phyloP scores from a whole-genome alignment of 2,329 filamentous ascomycete genomes.

The Hypoxylon sp. region DNA sequence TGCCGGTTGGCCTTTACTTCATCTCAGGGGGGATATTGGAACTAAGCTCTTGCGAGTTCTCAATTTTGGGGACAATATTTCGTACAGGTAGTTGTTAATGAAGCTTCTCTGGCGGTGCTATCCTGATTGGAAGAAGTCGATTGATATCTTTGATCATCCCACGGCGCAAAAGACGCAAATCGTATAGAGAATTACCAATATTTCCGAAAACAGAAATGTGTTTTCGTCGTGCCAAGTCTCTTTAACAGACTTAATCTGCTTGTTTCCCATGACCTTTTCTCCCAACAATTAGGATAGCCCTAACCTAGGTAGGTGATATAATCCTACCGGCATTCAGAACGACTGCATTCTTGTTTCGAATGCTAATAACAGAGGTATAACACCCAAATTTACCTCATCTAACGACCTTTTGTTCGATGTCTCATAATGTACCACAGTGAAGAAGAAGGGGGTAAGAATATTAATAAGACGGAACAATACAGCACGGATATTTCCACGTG shows the following conservation, averaged over 20 bases:
- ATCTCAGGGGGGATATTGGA: not conserved
- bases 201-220: slow-evolving; percentile 11
- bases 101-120: slow-evolving; percentile 28
- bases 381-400: slow-evolving; percentile 23
- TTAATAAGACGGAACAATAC: slow-evolving; percentile 26
- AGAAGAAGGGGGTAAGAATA: slow-evolving; percentile 21
- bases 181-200: slow-evolving; percentile 26
- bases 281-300: slow-evolving; percentile 14
- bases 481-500: not conserved
- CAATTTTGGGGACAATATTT: not conserved
- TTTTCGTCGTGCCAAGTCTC: slow-evolving; percentile 4
- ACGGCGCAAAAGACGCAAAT: slow-evolving; percentile 13
- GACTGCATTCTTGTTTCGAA: slow-evolving; percentile 29
- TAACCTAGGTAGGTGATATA: slow-evolving; percentile 16
- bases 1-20: not conserved
- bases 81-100: slow-evolving; percentile 12
- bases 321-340: slow-evolving; percentile 21
- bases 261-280: slow-evolving; percentile 11
- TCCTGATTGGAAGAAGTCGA: slow-evolving; percentile 29
- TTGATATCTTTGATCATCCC: slow-evolving; percentile 14
- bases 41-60: not conserved
- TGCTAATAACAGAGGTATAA: slow-evolving; percentile 26
- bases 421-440: slow-evolving; percentile 23
- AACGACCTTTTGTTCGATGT: slow-evolving; percentile 29
- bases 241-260: slow-evolving; percentile 13